These are phyloP conservation scores for Argentina anserina DNA, from an alignment of 306 rosid genomes.

Conservation along the genomic window DNA sequence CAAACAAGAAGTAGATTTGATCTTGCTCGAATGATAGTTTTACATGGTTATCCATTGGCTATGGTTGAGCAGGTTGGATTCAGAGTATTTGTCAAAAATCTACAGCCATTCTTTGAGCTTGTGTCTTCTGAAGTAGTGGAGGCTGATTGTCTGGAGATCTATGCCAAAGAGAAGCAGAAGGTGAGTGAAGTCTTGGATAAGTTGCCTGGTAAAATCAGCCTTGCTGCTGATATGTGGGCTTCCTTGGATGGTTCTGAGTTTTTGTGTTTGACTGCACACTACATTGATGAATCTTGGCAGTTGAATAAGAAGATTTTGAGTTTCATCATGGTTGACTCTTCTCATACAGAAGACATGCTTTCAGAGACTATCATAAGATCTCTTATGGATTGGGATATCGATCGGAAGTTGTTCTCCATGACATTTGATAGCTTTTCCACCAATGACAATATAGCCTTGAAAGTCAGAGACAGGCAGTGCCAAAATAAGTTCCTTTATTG, in stretches of 20 bases:
- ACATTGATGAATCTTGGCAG: slow-evolving; percentile 92
- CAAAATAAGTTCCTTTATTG: slow-evolving; percentile 87
- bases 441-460: slow-evolving; percentile 53
- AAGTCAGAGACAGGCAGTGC: slow-evolving; percentile 70
- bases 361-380: slow-evolving; percentile 74
- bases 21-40: slow-evolving; percentile 95
- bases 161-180: slow-evolving; percentile 77
- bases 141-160: slow-evolving; percentile 91
- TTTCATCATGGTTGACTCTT: slow-evolving; percentile 68
- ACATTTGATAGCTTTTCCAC: slow-evolving; percentile 71
- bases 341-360: slow-evolving; percentile 73
- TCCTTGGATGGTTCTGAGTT: slow-evolving; percentile 51
- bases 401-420: slow-evolving; percentile 85
- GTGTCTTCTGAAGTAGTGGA: slow-evolving; percentile 68
- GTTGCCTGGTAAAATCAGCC: slow-evolving; percentile 89
- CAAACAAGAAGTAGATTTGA: slow-evolving; percentile 88
- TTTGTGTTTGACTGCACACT: slow-evolving; percentile 83
- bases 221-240: slow-evolving; percentile 81
- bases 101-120: slow-evolving; percentile 93
- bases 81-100: slow-evolving; percentile 81
- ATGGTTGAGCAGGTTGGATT: slow-evolving; percentile 97
- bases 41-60: slow-evolving; percentile 92
- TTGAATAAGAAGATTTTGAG: slow-evolving; percentile 70
- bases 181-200: slow-evolving; percentile 86
- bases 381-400: slow-evolving; percentile 97